A percentile compares a stretch with the other conserved stretches of the same genome.
Evolutionary conservation across 2,329 filamentous ascomycete genomes (phyloP).

Genomic region (Metarhizium guizhouense): DNA sequence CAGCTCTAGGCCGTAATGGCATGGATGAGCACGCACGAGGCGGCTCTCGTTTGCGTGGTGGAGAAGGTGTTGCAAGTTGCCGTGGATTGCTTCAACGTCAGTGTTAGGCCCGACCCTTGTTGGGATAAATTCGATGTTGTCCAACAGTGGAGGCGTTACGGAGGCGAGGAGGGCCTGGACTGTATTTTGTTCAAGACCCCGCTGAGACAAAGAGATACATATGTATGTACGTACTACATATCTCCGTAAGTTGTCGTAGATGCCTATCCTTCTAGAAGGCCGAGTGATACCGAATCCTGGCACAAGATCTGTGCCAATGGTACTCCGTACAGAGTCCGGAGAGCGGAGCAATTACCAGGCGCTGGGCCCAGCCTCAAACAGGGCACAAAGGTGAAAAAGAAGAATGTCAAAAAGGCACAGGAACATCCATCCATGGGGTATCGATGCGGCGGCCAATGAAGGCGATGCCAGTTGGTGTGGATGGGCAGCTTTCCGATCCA

Average conservation of each 20-base stretch:
- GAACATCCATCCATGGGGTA: too few relatives aligned
- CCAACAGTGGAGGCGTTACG: too few relatives aligned
- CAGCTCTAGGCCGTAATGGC: too few relatives aligned
- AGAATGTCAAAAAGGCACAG: too few relatives aligned
- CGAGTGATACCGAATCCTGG: constrained; percentile 1
- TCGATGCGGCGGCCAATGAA: background rate
- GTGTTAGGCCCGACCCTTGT: too few relatives aligned
- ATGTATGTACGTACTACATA: too few relatives aligned
- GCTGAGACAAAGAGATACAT: background rate
- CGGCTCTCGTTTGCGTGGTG: background rate
- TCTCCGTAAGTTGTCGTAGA: background rate
- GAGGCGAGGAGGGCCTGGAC: background rate
- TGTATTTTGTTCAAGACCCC: background rate
- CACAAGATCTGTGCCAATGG: background rate
- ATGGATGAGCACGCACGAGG: background rate
- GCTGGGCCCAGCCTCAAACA: too few relatives aligned
- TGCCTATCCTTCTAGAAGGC: constrained; percentile 11
- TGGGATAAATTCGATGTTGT: too few relatives aligned
- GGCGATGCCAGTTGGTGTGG: background rate
- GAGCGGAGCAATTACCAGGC: too few relatives aligned
- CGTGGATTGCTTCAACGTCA: too few relatives aligned
- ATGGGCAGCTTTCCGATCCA: constrained; percentile 20
- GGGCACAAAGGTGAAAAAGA: too few relatives aligned
- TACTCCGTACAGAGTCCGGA: background rate
- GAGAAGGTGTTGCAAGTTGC: too few relatives aligned